phyloP scores from a whole-genome alignment of 106 monocot genomes.

The Dendrobium nobile region DNA sequence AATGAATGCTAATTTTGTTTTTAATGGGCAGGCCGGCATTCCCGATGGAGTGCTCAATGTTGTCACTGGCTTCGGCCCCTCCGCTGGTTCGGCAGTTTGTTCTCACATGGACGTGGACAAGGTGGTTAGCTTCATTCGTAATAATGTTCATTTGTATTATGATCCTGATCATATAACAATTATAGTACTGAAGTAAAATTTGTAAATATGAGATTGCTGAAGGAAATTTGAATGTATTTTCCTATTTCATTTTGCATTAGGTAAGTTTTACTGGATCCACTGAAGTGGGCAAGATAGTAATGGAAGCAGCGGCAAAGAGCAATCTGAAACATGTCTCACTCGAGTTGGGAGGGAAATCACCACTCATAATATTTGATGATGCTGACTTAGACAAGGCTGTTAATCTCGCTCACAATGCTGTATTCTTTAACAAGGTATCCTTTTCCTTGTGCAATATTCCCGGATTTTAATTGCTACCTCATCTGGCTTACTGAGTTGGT shows the following conservation, averaged over 20 bases:
- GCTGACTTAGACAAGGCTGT: constrained; percentile 83
- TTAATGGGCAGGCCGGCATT: constrained; percentile 28
- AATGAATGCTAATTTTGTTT: background rate
- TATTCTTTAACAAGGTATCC: constrained; percentile 23
- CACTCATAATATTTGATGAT: constrained; percentile 78
- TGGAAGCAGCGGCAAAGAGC: constrained; percentile 81
- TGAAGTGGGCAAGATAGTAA: constrained; percentile 64
- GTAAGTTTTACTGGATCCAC: constrained; percentile 81
- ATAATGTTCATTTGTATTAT: background rate
- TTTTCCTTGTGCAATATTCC: no score
- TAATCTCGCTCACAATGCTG: constrained; percentile 26
- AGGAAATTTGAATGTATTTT: background rate
- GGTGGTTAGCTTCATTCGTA: constrained; percentile 6
- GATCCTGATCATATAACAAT: no score
- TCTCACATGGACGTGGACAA: constrained; percentile 59
- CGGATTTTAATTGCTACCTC: no score
- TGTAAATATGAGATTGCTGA: background rate
- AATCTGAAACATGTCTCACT: constrained; percentile 82
- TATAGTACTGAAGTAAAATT: background rate
- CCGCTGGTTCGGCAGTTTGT: constrained; percentile 31
- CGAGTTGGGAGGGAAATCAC: constrained; percentile 87
- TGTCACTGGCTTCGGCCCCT: constrained; percentile 32
- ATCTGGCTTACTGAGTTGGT: no score
- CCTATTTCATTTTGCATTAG: constrained; percentile 10
- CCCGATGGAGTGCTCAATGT: constrained; percentile 59